Percentiles rank a stretch among this genome's conserved stretches.
Evolutionary conservation across 2,329 filamentous ascomycete species (phyloP).

Genomic region (Pyrenophora graminea): DNA sequence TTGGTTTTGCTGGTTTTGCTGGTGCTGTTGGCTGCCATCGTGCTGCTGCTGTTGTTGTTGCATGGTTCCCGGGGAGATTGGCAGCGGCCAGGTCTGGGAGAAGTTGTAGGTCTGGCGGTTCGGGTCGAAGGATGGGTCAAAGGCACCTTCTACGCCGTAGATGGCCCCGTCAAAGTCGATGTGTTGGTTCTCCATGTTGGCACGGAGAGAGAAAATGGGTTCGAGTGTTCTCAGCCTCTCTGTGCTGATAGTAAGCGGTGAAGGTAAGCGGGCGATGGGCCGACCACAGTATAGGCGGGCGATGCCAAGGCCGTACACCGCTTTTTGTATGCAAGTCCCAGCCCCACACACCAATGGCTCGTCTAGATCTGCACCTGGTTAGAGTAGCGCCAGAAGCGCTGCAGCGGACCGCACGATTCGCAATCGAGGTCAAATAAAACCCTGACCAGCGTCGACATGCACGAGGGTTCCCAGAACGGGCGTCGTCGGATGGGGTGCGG

Average conservation of each 20-base stretch:
- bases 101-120: slow-evolving; percentile 39
- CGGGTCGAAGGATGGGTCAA: slow-evolving; percentile 46
- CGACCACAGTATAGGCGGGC: slow-evolving; percentile 15
- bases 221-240: slow-evolving; percentile 42
- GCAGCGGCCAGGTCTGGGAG: slow-evolving; percentile 46
- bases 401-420: slow-evolving; percentile 34
- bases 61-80: slow-evolving; percentile 43
- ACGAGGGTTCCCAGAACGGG: slow-evolving; percentile 21
- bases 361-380: slow-evolving; percentile 17
- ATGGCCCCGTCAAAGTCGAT: slow-evolving; percentile 44
- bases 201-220: slow-evolving; percentile 25
- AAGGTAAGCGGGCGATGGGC: slow-evolving; percentile 30
- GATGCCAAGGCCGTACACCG: slow-evolving; percentile 19
- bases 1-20: slow-evolving; percentile 25
- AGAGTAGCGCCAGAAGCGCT: slow-evolving; percentile 33
- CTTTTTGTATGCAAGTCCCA: slow-evolving; percentile 16
- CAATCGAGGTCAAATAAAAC: slow-evolving; percentile 23
- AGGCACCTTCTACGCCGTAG: slow-evolving; percentile 45
- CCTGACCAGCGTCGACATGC: slow-evolving; percentile 17
- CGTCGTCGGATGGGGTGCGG: slow-evolving; percentile 8
- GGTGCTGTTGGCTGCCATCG: slow-evolving; percentile 14
- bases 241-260: slow-evolving; percentile 40
- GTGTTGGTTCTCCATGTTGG: slow-evolving; percentile 51
- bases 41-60: slow-evolving; percentile 28
- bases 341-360: slow-evolving; percentile 19